Conservation (phyloP, 192 early-diverging fungal genomes). For the Spizellomyces punctatus region DNA sequence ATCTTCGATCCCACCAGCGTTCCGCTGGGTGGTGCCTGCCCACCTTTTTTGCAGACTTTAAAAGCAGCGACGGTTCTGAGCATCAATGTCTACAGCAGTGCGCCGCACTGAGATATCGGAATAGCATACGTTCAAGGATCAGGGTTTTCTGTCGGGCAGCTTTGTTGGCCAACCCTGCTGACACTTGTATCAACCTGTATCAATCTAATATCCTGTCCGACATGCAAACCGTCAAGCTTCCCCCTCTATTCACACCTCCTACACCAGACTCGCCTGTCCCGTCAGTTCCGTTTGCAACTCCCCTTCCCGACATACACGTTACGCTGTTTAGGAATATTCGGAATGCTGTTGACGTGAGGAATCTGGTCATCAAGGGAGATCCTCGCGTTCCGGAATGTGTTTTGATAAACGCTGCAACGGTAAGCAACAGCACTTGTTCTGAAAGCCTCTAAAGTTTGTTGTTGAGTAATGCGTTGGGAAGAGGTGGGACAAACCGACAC, state of each 20-base stretch:
- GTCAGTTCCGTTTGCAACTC: constrained; percentile 4
- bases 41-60: no score
- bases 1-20: no score
- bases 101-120: no score
- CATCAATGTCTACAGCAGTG: no score
- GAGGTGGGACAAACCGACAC: no score
- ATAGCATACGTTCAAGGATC: no score
- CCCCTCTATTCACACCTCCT: constrained; percentile 33
- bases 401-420: constrained; percentile 37
- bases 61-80: no score
- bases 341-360: constrained; percentile 37
- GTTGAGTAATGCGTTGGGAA: background rate
- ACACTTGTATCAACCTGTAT: no score
- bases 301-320: constrained; percentile 24
- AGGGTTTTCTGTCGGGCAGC: no score
- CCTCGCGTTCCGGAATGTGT: constrained; percentile 35
- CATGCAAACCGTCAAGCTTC: constrained; percentile 24
- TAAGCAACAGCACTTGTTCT: constrained; percentile 8
- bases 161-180: no score
- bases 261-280: constrained; percentile 9
- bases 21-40: no score
- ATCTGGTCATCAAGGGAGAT: constrained; percentile 36
- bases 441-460: background rate
- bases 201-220: no score
- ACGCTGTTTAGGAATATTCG: constrained; percentile 32